Conservation (phyloP, 192 early-diverging fungal species). For the Podila horticola region DNA sequence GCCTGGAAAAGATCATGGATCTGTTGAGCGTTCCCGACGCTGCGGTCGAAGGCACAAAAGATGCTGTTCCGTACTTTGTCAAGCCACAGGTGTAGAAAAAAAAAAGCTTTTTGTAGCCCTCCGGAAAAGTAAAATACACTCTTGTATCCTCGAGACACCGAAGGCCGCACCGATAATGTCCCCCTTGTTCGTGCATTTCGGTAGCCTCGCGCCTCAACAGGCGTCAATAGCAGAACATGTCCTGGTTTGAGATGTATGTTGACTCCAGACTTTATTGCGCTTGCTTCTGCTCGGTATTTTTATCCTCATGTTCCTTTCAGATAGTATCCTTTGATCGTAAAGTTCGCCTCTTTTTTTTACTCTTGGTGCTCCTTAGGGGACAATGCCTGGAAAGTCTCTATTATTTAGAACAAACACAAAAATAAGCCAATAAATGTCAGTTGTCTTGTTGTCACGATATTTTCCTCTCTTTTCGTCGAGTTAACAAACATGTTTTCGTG, state of each 20-base stretch:
- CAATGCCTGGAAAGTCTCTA: constrained; percentile 31
- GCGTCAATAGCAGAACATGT: neutral
- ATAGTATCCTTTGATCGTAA: neutral
- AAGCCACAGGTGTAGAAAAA: neutral
- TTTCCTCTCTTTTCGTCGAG: neutral
- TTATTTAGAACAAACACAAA: neutral
- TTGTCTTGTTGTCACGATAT: neutral
- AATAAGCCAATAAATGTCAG: neutral
- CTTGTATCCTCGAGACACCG: too few relatives aligned
- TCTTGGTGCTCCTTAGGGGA: constrained; percentile 32
- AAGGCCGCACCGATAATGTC: too few relatives aligned
- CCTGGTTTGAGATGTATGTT: neutral
- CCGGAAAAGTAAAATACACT: too few relatives aligned
- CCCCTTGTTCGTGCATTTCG: too few relatives aligned
- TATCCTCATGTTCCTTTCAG: neutral
- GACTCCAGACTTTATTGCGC: neutral
- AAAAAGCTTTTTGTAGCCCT: too few relatives aligned
- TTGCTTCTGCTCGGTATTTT: neutral
- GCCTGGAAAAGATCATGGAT: constrained; percentile 73
- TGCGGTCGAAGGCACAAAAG: constrained; percentile 2
- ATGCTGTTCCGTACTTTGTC: constrained; percentile 18
- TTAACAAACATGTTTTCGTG: neutral
- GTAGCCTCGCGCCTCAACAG: too few relatives aligned
- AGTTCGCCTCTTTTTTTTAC: neutral
- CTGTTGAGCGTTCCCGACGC: constrained; percentile 52